Conservation (phyloP, 2,329 filamentous ascomycete genomes). For the Aspergillaceae sp. region DNA sequence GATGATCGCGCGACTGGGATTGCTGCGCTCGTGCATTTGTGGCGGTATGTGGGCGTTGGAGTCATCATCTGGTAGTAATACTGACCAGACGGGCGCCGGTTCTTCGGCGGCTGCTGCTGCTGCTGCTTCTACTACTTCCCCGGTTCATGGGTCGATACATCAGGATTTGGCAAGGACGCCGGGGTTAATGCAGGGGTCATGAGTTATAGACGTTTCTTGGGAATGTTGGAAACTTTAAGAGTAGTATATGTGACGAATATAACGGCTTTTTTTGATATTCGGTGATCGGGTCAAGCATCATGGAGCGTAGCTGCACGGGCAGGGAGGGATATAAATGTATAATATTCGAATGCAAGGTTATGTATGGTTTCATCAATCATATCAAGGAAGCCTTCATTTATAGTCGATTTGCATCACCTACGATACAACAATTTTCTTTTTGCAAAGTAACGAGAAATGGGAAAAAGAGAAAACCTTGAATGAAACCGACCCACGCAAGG, state of each 20-base stretch:
- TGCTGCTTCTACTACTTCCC: background rate
- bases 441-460: constrained; percentile 1
- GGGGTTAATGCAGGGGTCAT: constrained; percentile 4
- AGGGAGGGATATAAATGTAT: background rate
- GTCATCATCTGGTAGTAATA: constrained; percentile 6
- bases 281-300: no score
- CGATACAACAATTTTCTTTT: constrained; percentile 33
- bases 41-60: constrained; percentile 34
- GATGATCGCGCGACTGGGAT: constrained; percentile 29
- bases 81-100: no score
- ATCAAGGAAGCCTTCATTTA: constrained; percentile 28
- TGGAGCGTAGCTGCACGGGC: background rate
- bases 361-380: constrained; percentile 13
- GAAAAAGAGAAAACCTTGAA: constrained; percentile 12
- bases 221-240: background rate
- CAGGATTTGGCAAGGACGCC: constrained; percentile 6
- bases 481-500: constrained; percentile 24
- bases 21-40: constrained; percentile 33
- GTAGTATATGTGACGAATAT: background rate
- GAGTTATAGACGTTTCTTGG: background rate
- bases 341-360: background rate
- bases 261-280: no score
- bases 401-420: constrained; percentile 32
- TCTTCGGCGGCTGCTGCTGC: background rate
- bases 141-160: background rate